Evolutionary conservation across 2,329 filamentous ascomycete genomes (phyloP).

Genomic region (Talaromyces sp.): DNA sequence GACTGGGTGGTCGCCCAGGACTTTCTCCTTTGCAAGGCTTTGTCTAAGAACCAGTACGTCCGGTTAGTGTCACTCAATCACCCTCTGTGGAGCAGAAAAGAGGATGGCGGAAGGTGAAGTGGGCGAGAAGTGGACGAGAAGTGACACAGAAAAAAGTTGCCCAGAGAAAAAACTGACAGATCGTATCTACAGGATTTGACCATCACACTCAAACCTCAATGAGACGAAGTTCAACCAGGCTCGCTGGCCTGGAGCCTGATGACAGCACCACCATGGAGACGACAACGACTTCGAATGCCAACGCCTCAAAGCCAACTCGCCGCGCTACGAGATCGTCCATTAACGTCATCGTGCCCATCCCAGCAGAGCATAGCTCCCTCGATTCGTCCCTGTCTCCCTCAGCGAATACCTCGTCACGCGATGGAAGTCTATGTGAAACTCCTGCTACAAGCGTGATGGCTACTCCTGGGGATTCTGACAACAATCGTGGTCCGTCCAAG

Average conservation of each 20-base stretch:
- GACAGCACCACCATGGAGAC: slow-evolving; percentile 4
- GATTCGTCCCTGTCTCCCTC: slow-evolving; percentile 36
- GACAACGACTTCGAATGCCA: background rate
- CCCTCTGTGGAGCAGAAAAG: background rate
- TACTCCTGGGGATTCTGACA: slow-evolving; percentile 48
- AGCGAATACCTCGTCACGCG: slow-evolving; percentile 33
- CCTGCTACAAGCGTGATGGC: slow-evolving; percentile 56
- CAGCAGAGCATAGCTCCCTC: slow-evolving; percentile 18
- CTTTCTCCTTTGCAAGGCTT: background rate
- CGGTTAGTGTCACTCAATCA: background rate
- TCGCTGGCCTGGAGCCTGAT: slow-evolving; percentile 16
- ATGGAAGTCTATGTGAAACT: slow-evolving; percentile 51
- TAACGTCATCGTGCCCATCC: slow-evolving; percentile 29
- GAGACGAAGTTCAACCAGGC: slow-evolving; percentile 21
- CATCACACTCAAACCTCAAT: background rate
- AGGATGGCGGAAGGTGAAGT: background rate
- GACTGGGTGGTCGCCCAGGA: background rate
- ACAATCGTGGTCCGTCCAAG: slow-evolving; percentile 15
- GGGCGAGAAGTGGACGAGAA: background rate
- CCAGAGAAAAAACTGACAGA: background rate
- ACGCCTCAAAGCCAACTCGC: background rate
- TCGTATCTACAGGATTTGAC: background rate
- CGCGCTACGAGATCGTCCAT: slow-evolving; percentile 10
- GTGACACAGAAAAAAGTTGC: background rate
- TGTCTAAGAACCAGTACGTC: background rate